Percentiles rank a stretch among this genome's conserved stretches.
These are phyloP conservation scores for Monosporascus sp. DNA, from an alignment of 2,329 filamentous ascomycete species.

Conservation along the genomic window DNA sequence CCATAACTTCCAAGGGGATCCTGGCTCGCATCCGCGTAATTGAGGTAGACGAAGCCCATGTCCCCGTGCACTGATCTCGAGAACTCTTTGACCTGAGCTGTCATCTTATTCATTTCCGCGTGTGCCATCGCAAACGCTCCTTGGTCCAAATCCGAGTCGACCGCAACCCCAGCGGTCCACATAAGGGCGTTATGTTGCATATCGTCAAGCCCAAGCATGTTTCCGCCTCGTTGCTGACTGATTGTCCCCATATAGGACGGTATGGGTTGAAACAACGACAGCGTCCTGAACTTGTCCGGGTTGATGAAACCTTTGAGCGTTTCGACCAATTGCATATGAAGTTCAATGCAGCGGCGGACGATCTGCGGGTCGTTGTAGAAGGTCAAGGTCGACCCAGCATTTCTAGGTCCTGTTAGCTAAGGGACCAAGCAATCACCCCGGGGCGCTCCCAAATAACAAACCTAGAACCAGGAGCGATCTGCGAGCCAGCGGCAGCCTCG, in stretches of 20 bases:
- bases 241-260: conserved; percentile 14
- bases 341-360: conserved; percentile 8
- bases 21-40: conserved; percentile 25
- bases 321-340: conserved; percentile 10
- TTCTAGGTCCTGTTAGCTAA: conserved; percentile 7
- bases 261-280: conserved; percentile 17
- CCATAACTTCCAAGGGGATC: conserved; percentile 25
- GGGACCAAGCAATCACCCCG: neutral
- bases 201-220: conserved; percentile 21
- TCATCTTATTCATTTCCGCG: conserved; percentile 8
- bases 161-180: conserved; percentile 13
- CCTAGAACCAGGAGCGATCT: conserved; percentile 9
- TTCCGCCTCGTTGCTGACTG: conserved; percentile 15
- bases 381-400: conserved; percentile 11
- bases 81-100: conserved; percentile 11
- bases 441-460: conserved; percentile 4
- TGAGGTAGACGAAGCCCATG: conserved; percentile 26
- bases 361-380: conserved; percentile 17
- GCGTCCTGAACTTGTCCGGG: conserved; percentile 11
- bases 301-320: conserved; percentile 11
- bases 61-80: conserved; percentile 14
- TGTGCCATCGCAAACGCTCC: conserved; percentile 12
- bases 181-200: conserved; percentile 13
- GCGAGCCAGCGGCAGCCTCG: conserved; percentile 11
- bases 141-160: conserved; percentile 5